Evolutionary conservation across 805 yeast genomes (phyloP).

Genomic region (Barnettozyma vustinii): DNA sequence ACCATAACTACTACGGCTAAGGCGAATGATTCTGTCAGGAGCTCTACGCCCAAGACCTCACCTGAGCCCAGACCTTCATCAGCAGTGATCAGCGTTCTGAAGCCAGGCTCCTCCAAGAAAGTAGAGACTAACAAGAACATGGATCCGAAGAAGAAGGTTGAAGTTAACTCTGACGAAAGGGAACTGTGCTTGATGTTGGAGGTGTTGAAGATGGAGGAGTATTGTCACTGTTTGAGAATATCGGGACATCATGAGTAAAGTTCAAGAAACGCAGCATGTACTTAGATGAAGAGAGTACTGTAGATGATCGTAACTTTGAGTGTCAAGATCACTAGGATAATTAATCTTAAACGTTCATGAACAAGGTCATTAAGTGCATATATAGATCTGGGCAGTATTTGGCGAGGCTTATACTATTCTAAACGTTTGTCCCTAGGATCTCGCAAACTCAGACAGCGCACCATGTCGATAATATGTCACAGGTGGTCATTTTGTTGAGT

Average conservation of each 20-base stretch:
- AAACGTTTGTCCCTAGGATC: too few relatives aligned
- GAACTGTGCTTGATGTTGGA: slow-evolving; percentile 23
- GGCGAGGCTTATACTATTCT: too few relatives aligned
- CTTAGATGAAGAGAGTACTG: too few relatives aligned
- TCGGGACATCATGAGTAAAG: background rate
- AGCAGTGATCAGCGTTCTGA: background rate
- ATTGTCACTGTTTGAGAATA: slow-evolving; percentile 12
- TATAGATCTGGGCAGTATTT: too few relatives aligned
- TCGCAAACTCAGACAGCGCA: too few relatives aligned
- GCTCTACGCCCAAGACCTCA: background rate
- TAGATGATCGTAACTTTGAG: too few relatives aligned
- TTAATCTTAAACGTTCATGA: too few relatives aligned
- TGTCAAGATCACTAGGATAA: too few relatives aligned
- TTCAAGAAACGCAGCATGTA: background rate
- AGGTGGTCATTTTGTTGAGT: too few relatives aligned
- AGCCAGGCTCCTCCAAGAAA: background rate
- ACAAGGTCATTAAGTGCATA: too few relatives aligned
- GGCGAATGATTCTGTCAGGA: background rate
- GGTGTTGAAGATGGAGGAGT: slow-evolving; percentile 22
- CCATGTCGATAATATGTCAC: too few relatives aligned
- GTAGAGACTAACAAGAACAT: background rate
- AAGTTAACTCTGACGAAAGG: slow-evolving; percentile 1
- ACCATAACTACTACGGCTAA: too few relatives aligned
- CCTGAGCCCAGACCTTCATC: background rate
- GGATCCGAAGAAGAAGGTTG: background rate